Conservation (phyloP, 768 basidiomycete species). For the Tephrocybe rancida region DNA sequence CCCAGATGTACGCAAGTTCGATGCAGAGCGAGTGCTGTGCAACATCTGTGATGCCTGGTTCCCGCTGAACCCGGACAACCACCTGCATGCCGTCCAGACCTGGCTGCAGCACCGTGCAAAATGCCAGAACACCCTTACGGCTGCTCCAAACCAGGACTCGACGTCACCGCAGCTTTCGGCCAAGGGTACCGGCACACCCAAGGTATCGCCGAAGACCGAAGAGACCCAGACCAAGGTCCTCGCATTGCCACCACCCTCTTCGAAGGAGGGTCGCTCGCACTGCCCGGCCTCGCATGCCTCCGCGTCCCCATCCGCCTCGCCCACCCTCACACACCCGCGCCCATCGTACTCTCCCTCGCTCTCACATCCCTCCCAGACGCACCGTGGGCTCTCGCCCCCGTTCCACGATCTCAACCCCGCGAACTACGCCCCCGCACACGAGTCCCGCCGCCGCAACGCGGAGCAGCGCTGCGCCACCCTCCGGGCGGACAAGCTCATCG, state of each 20-base stretch:
- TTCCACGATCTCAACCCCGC: slow-evolving; percentile 62
- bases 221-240: too few species aligned
- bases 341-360: slow-evolving; percentile 1
- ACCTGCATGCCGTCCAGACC: slow-evolving; percentile 58
- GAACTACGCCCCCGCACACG: slow-evolving; percentile 59
- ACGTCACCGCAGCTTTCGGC: background rate
- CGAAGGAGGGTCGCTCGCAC: too few species aligned
- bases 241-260: too few species aligned
- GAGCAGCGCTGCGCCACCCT: slow-evolving; percentile 78
- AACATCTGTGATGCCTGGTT: slow-evolving; percentile 72
- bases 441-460: slow-evolving; percentile 73
- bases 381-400: slow-evolving; percentile 15
- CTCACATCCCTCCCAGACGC: background rate
- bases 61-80: slow-evolving; percentile 59
- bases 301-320: slow-evolving; percentile 11
- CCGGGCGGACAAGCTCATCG: slow-evolving; percentile 64
- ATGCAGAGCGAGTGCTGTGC: slow-evolving; percentile 72
- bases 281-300: background rate
- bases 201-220: too few species aligned
- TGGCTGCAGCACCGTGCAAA: slow-evolving; percentile 66
- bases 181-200: too few species aligned
- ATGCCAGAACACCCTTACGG: slow-evolving; percentile 44
- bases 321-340: slow-evolving; percentile 7
- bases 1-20: slow-evolving; percentile 73
- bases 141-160: background rate